phyloP scores from a whole-genome alignment of 345 rosid genomes.

The Ricinus communis region DNA sequence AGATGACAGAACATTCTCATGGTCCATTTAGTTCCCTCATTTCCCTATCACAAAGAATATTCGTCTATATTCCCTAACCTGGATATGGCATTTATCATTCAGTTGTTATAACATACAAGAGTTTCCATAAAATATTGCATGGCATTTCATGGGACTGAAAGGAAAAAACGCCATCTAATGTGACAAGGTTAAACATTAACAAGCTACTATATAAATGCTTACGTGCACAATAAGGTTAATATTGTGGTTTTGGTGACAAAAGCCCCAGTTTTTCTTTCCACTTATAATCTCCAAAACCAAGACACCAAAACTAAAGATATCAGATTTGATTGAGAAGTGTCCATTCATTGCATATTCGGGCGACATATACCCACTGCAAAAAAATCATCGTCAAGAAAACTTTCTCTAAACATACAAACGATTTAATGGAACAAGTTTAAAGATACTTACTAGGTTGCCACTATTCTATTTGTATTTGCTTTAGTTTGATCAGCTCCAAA shows the following conservation, averaged over 20 bases:
- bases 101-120: too few species aligned
- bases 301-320: constrained; percentile 13
- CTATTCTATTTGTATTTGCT: constrained; percentile 9
- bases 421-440: background rate
- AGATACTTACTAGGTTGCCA: constrained; percentile 6
- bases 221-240: constrained; percentile 13
- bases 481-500: background rate
- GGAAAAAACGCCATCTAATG: too few species aligned
- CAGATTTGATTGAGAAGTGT: constrained; percentile 7
- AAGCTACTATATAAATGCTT: background rate
- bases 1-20: too few species aligned
- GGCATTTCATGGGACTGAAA: too few species aligned
- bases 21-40: too few species aligned
- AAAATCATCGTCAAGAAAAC: background rate
- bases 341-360: constrained; percentile 13
- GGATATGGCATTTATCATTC: too few species aligned
- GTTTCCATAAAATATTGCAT: too few species aligned
- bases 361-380: constrained; percentile 15
- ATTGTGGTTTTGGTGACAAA: background rate
- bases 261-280: constrained; percentile 14
- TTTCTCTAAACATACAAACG: background rate
- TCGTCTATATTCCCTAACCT: too few species aligned
- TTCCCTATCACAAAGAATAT: too few species aligned
- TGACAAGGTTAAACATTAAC: too few species aligned
- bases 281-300: constrained; percentile 12